Base-by-base conservation (phyloP, 257 asterid species). In the Buddleja alternifolia region DNA sequence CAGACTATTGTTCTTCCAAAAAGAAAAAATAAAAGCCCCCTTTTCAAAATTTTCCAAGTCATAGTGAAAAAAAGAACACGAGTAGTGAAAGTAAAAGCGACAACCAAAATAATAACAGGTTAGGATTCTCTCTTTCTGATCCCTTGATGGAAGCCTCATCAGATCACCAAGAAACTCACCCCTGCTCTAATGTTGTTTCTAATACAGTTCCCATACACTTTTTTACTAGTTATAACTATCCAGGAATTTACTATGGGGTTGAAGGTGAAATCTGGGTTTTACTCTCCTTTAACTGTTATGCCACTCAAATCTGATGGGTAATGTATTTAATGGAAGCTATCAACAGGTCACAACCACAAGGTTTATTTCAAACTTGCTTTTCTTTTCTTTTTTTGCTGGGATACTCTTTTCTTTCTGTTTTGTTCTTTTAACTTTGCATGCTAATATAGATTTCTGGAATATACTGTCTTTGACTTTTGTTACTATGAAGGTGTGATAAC, bases 271-370 rank as follows among this genome's bases (percentile, higher is more conserved):
- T 84, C 79, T 34, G 83, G 71, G 1, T 81, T 80, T 15, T 82
- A 80, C 66, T 83, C 96, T 21, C 74, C 82, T 65, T 76, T 83
- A n/a, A 69, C 89, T 10, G 84, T 82, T 10, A 93, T 93, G 99
- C 99, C 99, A 5, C 82, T 93, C 19, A 93, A 81, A 70, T 87
- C 99, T 60, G 99, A 93, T 83, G 96, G 97, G 48, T 93, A 97
- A 1, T 60, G 69, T 93, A 95, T 82, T 73, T 88, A 9, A 83
- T 88, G 93, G 96, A 93, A 63, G 92, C 88, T 10, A 80, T 90
- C 81, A 85, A 82, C 82, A 75, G 93, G 61, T 78, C 97, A 20
- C 97, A 80, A 17, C 85, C 88, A 20, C 96, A 85, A 85, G 97
- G 96, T 87, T 29, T 10, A 60, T 52, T 58, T 59, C 66, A 32